Conservation (phyloP, 352 stramenopile genomes). For the Phytophthora cajani region DNA sequence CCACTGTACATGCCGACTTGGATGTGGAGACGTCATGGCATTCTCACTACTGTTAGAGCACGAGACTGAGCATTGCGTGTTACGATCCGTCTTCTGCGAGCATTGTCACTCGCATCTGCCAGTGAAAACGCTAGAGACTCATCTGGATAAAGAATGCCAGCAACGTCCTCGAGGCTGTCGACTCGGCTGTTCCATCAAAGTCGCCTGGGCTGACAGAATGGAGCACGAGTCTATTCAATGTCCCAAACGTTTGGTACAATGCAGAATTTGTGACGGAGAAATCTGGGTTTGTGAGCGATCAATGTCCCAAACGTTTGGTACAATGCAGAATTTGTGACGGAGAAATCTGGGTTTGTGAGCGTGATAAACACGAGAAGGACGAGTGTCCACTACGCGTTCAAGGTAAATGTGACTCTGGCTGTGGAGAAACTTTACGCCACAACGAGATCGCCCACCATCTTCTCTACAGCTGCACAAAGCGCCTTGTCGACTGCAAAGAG, state of each 20-base stretch:
- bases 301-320: slow-evolving; percentile 76
- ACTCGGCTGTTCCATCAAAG: slow-evolving; percentile 45
- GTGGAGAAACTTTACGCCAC: slow-evolving; percentile 46
- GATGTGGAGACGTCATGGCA: slow-evolving; percentile 59
- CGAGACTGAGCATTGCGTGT: slow-evolving; percentile 54
- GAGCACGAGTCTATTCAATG: slow-evolving; percentile 56
- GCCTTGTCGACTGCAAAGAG: slow-evolving; percentile 53
- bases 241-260: slow-evolving; percentile 72
- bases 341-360: slow-evolving; percentile 54
- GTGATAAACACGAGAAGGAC: slow-evolving; percentile 39
- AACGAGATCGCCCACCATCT: slow-evolving; percentile 72
- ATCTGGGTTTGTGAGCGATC: slow-evolving; percentile 57
- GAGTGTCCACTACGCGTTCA: slow-evolving; percentile 66
- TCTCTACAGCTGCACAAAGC: slow-evolving; percentile 56
- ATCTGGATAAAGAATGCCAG: slow-evolving; percentile 49
- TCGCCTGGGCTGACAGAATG: slow-evolving; percentile 32
- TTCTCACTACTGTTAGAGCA: slow-evolving; percentile 55
- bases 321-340: slow-evolving; percentile 53
- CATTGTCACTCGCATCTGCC: slow-evolving; percentile 53
- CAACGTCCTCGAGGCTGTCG: slow-evolving; percentile 54
- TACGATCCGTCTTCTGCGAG: slow-evolving; percentile 56
- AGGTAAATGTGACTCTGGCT: slow-evolving; percentile 56
- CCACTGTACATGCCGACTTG: slow-evolving; percentile 62
- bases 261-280: slow-evolving; percentile 45
- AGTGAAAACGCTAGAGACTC: slow-evolving; percentile 34